phyloP scores from a whole-genome alignment of 768 basidiomycete genomes.

The Hydnomerulius pinastri region DNA sequence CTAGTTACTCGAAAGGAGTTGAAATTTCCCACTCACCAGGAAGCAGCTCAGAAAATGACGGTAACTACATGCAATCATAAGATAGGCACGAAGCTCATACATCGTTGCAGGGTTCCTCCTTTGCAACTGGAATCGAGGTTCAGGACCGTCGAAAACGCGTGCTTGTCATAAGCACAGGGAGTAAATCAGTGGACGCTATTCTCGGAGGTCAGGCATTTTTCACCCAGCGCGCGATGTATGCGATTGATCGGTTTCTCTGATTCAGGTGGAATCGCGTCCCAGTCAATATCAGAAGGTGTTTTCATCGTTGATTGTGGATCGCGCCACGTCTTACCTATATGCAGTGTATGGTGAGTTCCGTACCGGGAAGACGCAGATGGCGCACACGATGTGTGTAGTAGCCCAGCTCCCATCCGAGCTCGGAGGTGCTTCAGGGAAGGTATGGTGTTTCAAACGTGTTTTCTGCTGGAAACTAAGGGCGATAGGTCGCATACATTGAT shows the following conservation, averaged over 20 bases:
- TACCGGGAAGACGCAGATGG: conserved; percentile 94
- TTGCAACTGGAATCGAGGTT: conserved; percentile 90
- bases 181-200: conserved; percentile 87
- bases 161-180: conserved; percentile 85
- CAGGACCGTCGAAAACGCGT: conserved; percentile 84
- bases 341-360: conserved; percentile 94
- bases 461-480: background rate
- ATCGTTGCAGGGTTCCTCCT: conserved; percentile 74
- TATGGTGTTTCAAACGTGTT: conserved; percentile 26
- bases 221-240: background rate
- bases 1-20: background rate
- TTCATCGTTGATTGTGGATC: background rate
- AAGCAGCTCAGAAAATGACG: conserved; percentile 86
- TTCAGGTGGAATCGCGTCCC: conserved; percentile 85
- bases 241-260: background rate
- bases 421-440: conserved; percentile 90
- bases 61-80: conserved; percentile 36
- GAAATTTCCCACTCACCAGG: conserved; percentile 45
- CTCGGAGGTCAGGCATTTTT: conserved; percentile 64
- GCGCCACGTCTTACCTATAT: background rate
- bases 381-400: conserved; percentile 92
- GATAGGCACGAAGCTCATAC: conserved; percentile 2
- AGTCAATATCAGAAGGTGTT: conserved; percentile 88
- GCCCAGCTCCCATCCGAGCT: conserved; percentile 87
- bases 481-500: conserved; percentile 87